Percentiles rank a stretch among this genome's conserved stretches.
phyloP scores from a whole-genome alignment of 331 rosid species.

The Malus hybrid region DNA sequence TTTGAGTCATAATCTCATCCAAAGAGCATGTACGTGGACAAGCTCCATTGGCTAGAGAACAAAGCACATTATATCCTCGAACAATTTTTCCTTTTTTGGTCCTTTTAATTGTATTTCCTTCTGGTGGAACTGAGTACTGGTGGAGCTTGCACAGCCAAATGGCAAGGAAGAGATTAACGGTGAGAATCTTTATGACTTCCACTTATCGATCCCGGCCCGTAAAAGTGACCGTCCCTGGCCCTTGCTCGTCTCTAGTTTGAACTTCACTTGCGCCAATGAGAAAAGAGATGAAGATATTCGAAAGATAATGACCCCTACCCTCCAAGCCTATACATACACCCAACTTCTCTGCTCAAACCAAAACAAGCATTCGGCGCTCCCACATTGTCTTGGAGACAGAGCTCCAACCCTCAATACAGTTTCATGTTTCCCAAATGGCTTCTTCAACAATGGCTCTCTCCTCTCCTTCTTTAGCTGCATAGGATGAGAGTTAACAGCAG shows the following conservation, averaged over 20 bases:
- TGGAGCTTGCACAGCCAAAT: background rate
- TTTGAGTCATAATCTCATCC: too few relatives aligned
- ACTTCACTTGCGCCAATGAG: background rate
- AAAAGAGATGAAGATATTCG: background rate
- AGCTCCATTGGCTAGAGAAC: background rate
- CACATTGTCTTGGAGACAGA: too few relatives aligned
- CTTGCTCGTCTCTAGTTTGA: too few relatives aligned
- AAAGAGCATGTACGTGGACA: background rate
- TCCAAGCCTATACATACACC: background rate
- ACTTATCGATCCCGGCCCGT: too few relatives aligned
- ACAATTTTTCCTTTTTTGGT: background rate
- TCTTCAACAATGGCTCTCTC: conserved; percentile 31
- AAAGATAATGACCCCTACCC: background rate
- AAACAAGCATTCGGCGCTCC: too few relatives aligned
- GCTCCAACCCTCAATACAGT: too few relatives aligned
- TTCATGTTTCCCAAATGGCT: conserved; percentile 3
- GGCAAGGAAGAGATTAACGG: background rate
- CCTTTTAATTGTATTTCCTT: background rate
- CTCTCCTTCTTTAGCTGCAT: conserved; percentile 26
- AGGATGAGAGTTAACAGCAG: too few relatives aligned
- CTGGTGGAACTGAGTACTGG: background rate
- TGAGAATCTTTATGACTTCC: background rate
- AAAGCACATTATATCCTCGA: background rate
- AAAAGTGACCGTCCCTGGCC: too few relatives aligned
- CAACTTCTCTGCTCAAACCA: background rate